These are phyloP conservation scores for Candida glaebosa DNA, from an alignment of 805 yeast genomes.

Conservation along the genomic window DNA sequence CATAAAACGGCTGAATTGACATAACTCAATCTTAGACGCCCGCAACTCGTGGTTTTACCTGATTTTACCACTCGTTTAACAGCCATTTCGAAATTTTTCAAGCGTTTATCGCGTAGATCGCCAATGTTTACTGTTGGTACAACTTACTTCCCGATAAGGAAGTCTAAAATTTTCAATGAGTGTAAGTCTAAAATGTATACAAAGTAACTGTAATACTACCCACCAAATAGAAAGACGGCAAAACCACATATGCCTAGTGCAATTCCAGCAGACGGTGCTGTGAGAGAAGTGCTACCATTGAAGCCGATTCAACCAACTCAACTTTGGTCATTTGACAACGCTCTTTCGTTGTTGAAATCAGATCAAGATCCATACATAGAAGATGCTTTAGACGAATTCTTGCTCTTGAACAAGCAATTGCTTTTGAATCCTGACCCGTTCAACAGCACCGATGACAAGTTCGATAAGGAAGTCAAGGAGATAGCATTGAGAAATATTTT, in stretches of 20 bases:
- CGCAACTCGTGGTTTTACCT: neutral
- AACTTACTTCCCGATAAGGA: conserved; percentile 13
- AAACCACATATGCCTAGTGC: conserved; percentile 3
- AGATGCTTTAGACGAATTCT: conserved; percentile 39
- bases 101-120: neutral
- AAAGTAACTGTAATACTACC: neutral
- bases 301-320: conserved; percentile 33
- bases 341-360: conserved; percentile 28
- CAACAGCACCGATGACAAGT: conserved; percentile 1
- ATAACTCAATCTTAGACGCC: neutral
- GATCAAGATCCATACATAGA: conserved; percentile 27
- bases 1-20: conserved; percentile 52
- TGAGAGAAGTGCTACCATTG: conserved; percentile 14
- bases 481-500: conserved; percentile 39
- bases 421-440: conserved; percentile 33
- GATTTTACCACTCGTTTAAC: neutral
- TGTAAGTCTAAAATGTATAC: neutral
- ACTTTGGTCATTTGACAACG: conserved; percentile 40
- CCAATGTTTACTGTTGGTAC: no score
- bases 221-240: neutral
- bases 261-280: neutral
- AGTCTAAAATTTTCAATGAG: conserved; percentile 8
- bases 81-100: neutral
- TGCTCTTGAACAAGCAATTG: conserved; percentile 27
- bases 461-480: conserved; percentile 16